Evolutionary conservation across 2,329 filamentous ascomycete genomes (phyloP).

Genomic region (Epichloe gansuensis): DNA sequence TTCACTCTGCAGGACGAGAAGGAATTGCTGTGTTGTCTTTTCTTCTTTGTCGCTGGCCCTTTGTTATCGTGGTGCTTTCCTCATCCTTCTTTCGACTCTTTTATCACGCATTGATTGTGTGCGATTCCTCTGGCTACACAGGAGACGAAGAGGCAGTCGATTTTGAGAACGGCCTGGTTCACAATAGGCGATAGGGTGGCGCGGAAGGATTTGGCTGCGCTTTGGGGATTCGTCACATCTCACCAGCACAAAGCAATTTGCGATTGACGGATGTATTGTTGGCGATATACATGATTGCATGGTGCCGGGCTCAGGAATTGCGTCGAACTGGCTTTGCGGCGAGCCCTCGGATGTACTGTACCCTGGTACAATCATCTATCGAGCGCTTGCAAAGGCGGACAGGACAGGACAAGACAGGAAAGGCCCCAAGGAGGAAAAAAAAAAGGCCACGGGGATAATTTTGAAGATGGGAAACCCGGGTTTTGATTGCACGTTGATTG

Average conservation of each 20-base stretch:
- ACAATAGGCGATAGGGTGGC: background rate
- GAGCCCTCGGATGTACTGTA: too few species aligned
- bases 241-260: background rate
- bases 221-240: background rate
- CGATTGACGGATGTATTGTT: background rate
- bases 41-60: slow-evolving; percentile 6
- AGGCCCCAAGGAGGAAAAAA: background rate
- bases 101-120: background rate
- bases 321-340: background rate
- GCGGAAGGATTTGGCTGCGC: background rate
- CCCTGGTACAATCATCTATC: background rate
- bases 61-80: slow-evolving; percentile 1
- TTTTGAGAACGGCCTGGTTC: background rate
- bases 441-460: background rate
- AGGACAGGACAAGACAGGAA: background rate
- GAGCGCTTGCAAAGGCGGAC: background rate
- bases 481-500: background rate
- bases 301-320: background rate
- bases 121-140: background rate
- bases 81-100: background rate
- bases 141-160: background rate
- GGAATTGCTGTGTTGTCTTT: background rate
- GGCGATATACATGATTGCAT: background rate
- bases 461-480: background rate
- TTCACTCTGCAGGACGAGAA: background rate